These are phyloP conservation scores for Pichia terricola DNA, from an alignment of 1,139 yeast species.

Conservation along the genomic window DNA sequence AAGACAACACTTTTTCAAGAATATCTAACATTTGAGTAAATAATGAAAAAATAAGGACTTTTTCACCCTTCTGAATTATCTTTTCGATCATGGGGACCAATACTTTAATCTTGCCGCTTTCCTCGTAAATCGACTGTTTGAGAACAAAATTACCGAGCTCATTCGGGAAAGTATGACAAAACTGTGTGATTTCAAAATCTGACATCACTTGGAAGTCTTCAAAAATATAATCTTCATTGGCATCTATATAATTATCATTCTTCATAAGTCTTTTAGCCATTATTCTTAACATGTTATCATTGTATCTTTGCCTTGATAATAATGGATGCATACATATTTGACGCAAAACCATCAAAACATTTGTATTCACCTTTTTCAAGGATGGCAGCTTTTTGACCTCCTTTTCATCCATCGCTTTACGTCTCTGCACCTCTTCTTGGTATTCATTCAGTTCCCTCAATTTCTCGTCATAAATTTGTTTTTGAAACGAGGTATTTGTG, in stretches of 20 bases:
- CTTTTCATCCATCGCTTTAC: slow-evolving; percentile 32
- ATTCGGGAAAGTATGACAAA: slow-evolving; percentile 65
- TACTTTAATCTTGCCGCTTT: slow-evolving; percentile 67
- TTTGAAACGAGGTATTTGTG: slow-evolving; percentile 43
- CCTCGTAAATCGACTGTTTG: slow-evolving; percentile 48
- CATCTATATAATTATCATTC: slow-evolving; percentile 70
- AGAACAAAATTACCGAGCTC: slow-evolving; percentile 49
- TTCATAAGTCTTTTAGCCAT: slow-evolving; percentile 77
- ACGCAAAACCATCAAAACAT: slow-evolving; percentile 60
- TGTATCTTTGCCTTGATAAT: slow-evolving; percentile 52
- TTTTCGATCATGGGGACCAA: slow-evolving; percentile 50
- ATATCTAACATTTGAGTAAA: slow-evolving; percentile 90
- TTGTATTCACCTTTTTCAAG: slow-evolving; percentile 29
- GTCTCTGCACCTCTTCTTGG: slow-evolving; percentile 40
- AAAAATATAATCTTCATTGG: slow-evolving; percentile 62
- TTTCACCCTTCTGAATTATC: slow-evolving; percentile 52
- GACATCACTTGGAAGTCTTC: slow-evolving; percentile 98
- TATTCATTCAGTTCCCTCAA: slow-evolving; percentile 40
- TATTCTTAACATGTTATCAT: slow-evolving; percentile 39
- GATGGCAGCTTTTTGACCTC: slow-evolving; percentile 26
- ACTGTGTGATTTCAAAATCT: slow-evolving; percentile 72
- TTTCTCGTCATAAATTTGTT: slow-evolving; percentile 49
- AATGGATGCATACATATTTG: slow-evolving; percentile 73
- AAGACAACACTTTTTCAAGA: slow-evolving; percentile 64
- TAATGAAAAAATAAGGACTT: slow-evolving; percentile 76